Conservation (phyloP, 495 filamentous ascomycete genomes). For the Aspergillus biplanus region DNA sequence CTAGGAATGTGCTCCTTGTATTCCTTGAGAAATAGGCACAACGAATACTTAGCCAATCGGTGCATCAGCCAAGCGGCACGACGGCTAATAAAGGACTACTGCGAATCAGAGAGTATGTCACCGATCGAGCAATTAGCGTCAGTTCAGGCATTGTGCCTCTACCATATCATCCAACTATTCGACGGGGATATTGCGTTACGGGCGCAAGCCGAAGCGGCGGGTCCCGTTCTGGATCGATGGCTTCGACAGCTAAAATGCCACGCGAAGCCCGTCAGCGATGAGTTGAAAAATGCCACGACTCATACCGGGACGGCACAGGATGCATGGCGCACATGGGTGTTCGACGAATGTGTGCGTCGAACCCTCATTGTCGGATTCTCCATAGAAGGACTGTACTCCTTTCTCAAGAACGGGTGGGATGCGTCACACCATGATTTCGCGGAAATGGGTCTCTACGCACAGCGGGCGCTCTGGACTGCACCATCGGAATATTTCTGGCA, state of each 20-base stretch:
- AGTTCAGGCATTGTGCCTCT: background rate
- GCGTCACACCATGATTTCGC: background rate
- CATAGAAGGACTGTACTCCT: background rate
- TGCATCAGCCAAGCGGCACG: background rate
- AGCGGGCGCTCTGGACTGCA: background rate
- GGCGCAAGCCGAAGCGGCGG: background rate
- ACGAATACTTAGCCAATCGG: background rate
- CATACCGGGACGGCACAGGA: too few relatives aligned
- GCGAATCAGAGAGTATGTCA: background rate
- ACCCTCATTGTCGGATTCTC: background rate
- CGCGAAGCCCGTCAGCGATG: background rate
- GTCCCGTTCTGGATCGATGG: background rate
- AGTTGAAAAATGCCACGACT: background rate
- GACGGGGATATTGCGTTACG: background rate
- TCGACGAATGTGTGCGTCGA: background rate
- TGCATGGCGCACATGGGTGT: background rate
- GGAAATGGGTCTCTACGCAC: background rate
- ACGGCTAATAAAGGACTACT: too few relatives aligned
- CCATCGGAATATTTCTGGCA: background rate
- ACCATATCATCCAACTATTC: background rate
- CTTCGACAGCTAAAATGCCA: background rate
- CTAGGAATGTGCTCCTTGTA: background rate
- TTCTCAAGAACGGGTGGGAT: conserved; percentile 1
- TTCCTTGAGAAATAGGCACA: background rate
- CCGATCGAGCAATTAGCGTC: background rate